These are phyloP conservation scores for Acacia melanoxylon DNA, from an alignment of 306 rosid genomes.

Conservation along the genomic window DNA sequence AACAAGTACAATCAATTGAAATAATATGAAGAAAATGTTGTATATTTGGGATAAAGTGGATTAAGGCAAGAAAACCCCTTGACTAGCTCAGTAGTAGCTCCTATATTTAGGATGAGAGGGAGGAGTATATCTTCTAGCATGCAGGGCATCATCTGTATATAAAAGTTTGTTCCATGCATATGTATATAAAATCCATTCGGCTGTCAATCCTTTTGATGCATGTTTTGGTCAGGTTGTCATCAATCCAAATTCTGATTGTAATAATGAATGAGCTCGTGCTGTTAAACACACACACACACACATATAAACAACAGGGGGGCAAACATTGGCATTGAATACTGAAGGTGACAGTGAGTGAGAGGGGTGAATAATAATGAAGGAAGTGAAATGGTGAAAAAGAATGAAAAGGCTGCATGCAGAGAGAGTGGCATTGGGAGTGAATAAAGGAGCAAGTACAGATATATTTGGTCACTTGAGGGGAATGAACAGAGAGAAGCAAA, in stretches of 20 bases:
- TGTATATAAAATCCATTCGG: background rate
- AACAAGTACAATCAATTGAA: too few relatives aligned
- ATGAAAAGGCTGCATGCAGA: slow-evolving; percentile 40
- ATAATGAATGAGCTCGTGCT: background rate
- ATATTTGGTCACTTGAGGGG: background rate
- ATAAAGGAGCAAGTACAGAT: slow-evolving; percentile 29
- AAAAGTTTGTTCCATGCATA: background rate
- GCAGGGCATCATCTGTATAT: background rate
- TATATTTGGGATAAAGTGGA: too few relatives aligned
- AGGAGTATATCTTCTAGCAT: background rate
- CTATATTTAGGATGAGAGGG: too few relatives aligned
- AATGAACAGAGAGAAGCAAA: slow-evolving; percentile 28
- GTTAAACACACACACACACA: too few relatives aligned
- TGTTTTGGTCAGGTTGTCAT: background rate
- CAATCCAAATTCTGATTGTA: background rate
- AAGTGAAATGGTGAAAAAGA: background rate
- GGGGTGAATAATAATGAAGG: slow-evolving; percentile 25
- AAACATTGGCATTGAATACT: slow-evolving; percentile 28
- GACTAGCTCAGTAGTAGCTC: too few relatives aligned
- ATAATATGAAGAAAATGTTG: too few relatives aligned
- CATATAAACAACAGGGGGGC: background rate
- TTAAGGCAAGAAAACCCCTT: too few relatives aligned
- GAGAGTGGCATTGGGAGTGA: slow-evolving; percentile 34
- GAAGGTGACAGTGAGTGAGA: slow-evolving; percentile 25
- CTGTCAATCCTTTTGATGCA: background rate